These are phyloP conservation scores for Tricladium varicosporioides DNA, from an alignment of 2,329 filamentous ascomycete species.

Conservation along the genomic window DNA sequence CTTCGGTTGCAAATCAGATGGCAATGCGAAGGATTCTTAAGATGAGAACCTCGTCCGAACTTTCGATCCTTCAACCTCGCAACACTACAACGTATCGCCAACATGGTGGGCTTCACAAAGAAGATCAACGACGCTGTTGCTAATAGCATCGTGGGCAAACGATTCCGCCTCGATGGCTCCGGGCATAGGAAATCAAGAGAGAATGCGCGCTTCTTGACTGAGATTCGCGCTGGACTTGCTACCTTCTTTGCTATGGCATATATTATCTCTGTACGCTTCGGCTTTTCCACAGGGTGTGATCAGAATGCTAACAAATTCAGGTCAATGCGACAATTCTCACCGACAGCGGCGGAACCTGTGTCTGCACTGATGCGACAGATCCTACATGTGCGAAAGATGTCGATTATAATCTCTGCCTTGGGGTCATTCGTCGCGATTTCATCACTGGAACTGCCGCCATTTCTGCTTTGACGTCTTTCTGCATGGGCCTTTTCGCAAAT, in stretches of 20 bases:
- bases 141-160: constrained; percentile 60
- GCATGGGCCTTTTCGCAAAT: constrained; percentile 78
- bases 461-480: constrained; percentile 70
- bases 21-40: neutral
- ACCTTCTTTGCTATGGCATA: constrained; percentile 67
- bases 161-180: constrained; percentile 76
- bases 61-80: neutral
- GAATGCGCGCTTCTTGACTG: constrained; percentile 74
- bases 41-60: neutral
- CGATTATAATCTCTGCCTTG: constrained; percentile 60
- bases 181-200: constrained; percentile 57
- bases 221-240: constrained; percentile 76
- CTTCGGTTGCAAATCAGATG: neutral
- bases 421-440: constrained; percentile 57
- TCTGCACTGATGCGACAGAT: constrained; percentile 51
- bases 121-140: constrained; percentile 46
- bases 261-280: constrained; percentile 63
- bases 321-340: constrained; percentile 33
- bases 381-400: constrained; percentile 21
- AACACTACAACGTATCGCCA: neutral
- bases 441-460: constrained; percentile 84
- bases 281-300: constrained; percentile 34
- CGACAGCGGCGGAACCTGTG: constrained; percentile 71
- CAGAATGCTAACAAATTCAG: neutral
- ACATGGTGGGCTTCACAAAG: constrained; percentile 6